Percentiles rank a stretch among this genome's conserved stretches.
These are phyloP conservation scores for Fusarium sp. DNA, from an alignment of 2,329 filamentous ascomycete species.

Conservation along the genomic window DNA sequence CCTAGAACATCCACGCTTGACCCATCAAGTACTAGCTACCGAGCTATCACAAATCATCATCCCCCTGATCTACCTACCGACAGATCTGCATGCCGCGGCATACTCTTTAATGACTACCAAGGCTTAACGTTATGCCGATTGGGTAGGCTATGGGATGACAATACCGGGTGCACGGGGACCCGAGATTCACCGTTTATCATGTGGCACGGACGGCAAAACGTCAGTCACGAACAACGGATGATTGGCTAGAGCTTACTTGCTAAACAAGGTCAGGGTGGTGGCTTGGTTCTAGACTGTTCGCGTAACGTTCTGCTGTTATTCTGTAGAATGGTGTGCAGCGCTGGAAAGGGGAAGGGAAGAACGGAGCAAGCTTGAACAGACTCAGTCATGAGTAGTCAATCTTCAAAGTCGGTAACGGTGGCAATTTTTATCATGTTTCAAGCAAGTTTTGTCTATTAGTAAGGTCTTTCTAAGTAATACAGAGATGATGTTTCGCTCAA, in stretches of 20 bases:
- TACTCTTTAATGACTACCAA: background rate
- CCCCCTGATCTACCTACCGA: background rate
- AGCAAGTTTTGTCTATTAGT: background rate
- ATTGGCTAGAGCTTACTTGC: background rate
- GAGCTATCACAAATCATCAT: background rate
- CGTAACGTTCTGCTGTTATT: background rate
- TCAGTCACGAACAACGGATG: background rate
- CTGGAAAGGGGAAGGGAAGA: background rate
- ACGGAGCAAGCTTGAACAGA: no score
- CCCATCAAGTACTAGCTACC: background rate
- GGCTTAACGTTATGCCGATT: background rate
- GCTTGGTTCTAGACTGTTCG: background rate
- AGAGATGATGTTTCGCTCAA: background rate
- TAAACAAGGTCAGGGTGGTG: background rate
- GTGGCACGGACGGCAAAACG: background rate
- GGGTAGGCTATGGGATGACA: background rate
- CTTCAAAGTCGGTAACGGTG: background rate
- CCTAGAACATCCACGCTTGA: background rate
- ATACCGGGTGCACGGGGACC: background rate
- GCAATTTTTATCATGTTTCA: accelerated
- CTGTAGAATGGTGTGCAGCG: accelerated
- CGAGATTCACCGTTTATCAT: background rate
- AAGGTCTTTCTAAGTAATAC: background rate
- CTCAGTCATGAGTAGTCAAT: background rate
- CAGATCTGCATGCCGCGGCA: background rate